phyloP scores from a whole-genome alignment of 257 asterid species.

The Gynochthodes officinalis region DNA sequence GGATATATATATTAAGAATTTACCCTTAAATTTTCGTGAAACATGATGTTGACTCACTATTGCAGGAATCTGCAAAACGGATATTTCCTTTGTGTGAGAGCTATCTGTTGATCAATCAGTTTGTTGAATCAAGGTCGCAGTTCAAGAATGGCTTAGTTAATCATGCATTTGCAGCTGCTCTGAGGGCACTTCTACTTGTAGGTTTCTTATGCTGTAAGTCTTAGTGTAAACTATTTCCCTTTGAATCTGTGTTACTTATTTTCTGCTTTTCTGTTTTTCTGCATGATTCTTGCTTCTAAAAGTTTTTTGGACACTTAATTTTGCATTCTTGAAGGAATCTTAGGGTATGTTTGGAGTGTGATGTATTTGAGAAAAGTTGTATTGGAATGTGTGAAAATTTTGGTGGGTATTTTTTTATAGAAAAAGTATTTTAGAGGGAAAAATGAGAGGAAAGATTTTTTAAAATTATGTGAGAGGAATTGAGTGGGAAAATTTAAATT shows the following conservation, averaged over 20 bases:
- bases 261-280: background rate
- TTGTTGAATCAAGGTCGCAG: conserved; percentile 90
- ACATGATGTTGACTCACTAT: background rate
- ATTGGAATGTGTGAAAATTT: too few relatives aligned
- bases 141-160: conserved; percentile 89
- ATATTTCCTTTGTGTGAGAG: conserved; percentile 86
- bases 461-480: too few relatives aligned
- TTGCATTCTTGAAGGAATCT: background rate
- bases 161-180: conserved; percentile 97
- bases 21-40: background rate
- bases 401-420: too few relatives aligned
- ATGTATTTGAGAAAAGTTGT: too few relatives aligned
- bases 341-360: too few relatives aligned
- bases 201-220: conserved; percentile 35
- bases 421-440: too few relatives aligned
- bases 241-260: background rate
- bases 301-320: background rate
- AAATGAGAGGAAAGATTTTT: too few relatives aligned
- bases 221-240: conserved; percentile 3
- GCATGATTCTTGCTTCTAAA: background rate
- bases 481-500: too few relatives aligned
- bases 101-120: conserved; percentile 66
- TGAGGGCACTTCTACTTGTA: conserved; percentile 86
- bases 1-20: background rate
- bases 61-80: conserved; percentile 90